Conservation (phyloP, 495 filamentous ascomycete species). For the Aspergillus nanangensis region DNA sequence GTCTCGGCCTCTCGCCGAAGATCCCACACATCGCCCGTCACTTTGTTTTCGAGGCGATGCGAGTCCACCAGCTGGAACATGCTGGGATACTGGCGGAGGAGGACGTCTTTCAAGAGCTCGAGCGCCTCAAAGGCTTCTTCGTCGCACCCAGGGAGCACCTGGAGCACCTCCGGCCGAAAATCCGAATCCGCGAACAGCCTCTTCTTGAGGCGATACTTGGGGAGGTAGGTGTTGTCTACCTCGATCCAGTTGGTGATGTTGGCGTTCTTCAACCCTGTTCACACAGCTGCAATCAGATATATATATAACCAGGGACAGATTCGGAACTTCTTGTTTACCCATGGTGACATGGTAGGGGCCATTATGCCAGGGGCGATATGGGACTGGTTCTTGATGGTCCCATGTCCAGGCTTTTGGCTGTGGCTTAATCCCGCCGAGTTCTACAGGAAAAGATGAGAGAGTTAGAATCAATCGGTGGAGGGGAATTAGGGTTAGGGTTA, state of each 20-base stretch:
- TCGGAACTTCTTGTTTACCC: not conserved
- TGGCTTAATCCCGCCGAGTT: not conserved
- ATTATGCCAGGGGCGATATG: not conserved
- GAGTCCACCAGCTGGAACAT: not conserved
- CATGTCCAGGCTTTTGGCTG: not conserved
- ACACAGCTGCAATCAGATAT: not conserved
- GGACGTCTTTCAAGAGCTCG: not conserved
- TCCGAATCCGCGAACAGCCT: not conserved
- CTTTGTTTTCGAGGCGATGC: not conserved
- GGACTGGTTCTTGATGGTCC: not conserved
- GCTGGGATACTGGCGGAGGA: not conserved
- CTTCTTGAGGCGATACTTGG: not conserved
- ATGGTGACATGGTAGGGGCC: not conserved
- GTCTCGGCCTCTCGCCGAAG: not conserved
- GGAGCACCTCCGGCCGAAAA: not conserved
- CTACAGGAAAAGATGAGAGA: not conserved
- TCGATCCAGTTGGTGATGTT: not conserved
- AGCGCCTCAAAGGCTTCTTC: not conserved
- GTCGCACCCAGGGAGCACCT: not conserved
- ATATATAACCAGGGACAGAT: not conserved
- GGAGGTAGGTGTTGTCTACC: not conserved
- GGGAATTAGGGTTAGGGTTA: too few species aligned
- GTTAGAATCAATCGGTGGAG: not conserved
- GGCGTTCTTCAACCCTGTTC: not conserved
- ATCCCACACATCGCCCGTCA: not conserved